phyloP scores from a whole-genome alignment of 2,329 filamentous ascomycete genomes.

The Penicillium sp. region DNA sequence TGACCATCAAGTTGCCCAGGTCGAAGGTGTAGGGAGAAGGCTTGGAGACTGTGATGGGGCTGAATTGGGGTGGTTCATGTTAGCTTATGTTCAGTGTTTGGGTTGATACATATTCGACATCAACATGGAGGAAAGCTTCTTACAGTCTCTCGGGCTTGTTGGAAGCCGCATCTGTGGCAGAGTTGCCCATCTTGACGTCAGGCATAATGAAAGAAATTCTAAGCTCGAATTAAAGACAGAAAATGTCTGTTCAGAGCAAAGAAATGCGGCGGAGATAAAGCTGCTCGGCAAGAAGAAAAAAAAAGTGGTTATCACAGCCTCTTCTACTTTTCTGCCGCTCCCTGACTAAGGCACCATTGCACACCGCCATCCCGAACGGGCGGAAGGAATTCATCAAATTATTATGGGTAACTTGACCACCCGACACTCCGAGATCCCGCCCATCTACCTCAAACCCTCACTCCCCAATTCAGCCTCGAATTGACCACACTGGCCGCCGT shows the following conservation, averaged over 20 bases:
- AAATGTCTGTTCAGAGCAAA: slow-evolving; percentile 1
- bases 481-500: slow-evolving; percentile 38
- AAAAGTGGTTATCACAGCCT: slow-evolving; percentile 40
- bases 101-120: not conserved
- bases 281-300: slow-evolving; percentile 37
- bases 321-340: slow-evolving; percentile 30
- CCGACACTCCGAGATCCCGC: slow-evolving; percentile 15
- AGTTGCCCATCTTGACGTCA: slow-evolving; percentile 36
- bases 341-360: slow-evolving; percentile 27
- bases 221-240: not conserved
- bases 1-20: slow-evolving; percentile 82
- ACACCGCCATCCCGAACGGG: slow-evolving; percentile 34
- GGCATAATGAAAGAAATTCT: slow-evolving; percentile 33
- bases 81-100: slow-evolving; percentile 27
- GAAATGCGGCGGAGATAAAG: slow-evolving; percentile 16
- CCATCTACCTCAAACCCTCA: slow-evolving; percentile 17
- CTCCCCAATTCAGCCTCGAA: slow-evolving; percentile 32
- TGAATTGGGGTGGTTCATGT: slow-evolving; percentile 25
- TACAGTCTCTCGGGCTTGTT: slow-evolving; percentile 51
- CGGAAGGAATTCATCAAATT: slow-evolving; percentile 34
- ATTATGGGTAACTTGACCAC: slow-evolving; percentile 26
- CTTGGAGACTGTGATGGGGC: slow-evolving; percentile 72
- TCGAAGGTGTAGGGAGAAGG: slow-evolving; percentile 92
- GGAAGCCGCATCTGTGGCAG: slow-evolving; percentile 25
- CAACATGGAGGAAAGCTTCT: slow-evolving; percentile 21